Base-by-base conservation (phyloP, 768 basidiomycete genomes). In the Phaeotremella fagi region DNA sequence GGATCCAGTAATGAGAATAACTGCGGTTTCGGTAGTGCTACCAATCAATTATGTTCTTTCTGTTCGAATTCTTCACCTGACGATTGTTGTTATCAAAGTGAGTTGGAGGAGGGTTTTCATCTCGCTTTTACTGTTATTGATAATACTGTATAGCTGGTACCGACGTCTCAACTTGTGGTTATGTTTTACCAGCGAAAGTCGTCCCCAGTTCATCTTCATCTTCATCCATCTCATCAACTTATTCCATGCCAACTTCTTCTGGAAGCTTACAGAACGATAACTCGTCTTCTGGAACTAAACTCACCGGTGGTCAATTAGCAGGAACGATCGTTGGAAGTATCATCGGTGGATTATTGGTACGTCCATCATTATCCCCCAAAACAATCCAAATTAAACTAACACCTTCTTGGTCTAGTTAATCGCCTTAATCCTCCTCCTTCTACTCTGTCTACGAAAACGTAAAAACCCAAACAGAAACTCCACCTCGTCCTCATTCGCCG, bases 321-420 rank as follows among this genome's bases (percentile, higher is more conserved):
- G 72, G 72, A 16, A 63, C 61, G 1, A 61, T 70, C 15, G 64
- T 73, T 9, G 72, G 72, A 3, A 53, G 60, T 46, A 63, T 71
- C 16, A 36, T 73, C 4, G 70, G 70, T 11, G 70, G 70, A 43
- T 49, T 73, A 2, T 52, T 73, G 28, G 66, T 71, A 42, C 54
- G 70, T 64, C 24, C 22, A 11, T 41, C 7, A 20, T 20, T 12
- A 41, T 35, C 38, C 22, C 38, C 9, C 38, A 41, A 41, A 41
- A 12, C 33, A 35, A 9, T n/a, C 33, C 33, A 22, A 41, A 6
- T 38, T 12, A 36, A 55, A 18, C 33, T 37, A 15, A 46, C 16
- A 37, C 47, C 38, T 6, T 41, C 1, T n/a, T n/a, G n/a, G n/a
- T 23, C 20, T 49, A 64, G 59, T 52, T 64, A 12, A 49, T 66